Percentiles rank a stretch among this genome's conserved stretches.
These are phyloP conservation scores for Alternaria triticina DNA, from an alignment of 2,329 filamentous ascomycete species.

Conservation along the genomic window DNA sequence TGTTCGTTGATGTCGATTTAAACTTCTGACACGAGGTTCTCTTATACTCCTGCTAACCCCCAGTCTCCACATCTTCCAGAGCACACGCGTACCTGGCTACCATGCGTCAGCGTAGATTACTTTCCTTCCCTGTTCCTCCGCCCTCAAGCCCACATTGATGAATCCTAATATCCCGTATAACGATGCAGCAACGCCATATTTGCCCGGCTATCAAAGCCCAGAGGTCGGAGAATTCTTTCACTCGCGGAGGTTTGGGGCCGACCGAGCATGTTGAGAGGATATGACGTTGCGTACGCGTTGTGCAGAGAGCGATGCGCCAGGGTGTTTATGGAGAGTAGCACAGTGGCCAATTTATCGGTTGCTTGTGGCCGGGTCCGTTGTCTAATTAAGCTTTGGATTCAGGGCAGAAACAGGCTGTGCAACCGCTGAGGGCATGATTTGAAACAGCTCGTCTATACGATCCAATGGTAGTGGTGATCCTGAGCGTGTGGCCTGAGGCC, in stretches of 20 bases:
- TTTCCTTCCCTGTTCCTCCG: background rate
- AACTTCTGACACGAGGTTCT: background rate
- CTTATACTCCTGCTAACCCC: background rate
- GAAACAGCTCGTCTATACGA: background rate
- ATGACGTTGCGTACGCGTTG: background rate
- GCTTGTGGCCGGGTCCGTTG: background rate
- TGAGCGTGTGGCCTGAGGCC: background rate
- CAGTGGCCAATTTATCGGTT: constrained; percentile 1
- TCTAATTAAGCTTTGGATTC: background rate
- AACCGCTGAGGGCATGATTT: background rate
- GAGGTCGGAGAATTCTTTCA: background rate
- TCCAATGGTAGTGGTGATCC: background rate
- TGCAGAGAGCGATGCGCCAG: background rate
- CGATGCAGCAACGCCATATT: background rate
- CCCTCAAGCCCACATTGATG: constrained; percentile 9
- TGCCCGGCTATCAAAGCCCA: background rate
- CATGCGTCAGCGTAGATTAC: background rate
- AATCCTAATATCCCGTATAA: constrained; percentile 11
- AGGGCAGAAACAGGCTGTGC: background rate
- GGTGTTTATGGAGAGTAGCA: background rate
- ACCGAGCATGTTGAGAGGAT: background rate
- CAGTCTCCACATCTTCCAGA: background rate
- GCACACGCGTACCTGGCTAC: background rate
- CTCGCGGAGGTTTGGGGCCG: background rate
- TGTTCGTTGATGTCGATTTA: background rate